Percentiles rank a stretch among this genome's conserved stretches.
phyloP scores from a whole-genome alignment of 106 monocot genomes.

The Allium cepa region DNA sequence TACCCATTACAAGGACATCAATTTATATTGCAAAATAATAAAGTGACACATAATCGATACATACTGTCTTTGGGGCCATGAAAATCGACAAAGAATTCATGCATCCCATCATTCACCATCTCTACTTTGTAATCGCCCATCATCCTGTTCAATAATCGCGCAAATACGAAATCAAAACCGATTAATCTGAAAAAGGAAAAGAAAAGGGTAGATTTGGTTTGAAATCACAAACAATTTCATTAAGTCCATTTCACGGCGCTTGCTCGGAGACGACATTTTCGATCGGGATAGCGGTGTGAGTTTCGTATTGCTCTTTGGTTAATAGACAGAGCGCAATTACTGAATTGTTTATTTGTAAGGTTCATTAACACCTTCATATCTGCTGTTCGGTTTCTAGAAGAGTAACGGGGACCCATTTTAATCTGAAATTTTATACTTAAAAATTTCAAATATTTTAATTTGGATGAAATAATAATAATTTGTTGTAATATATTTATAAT shows the following conservation, averaged over 20 bases:
- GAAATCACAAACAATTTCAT: constrained; percentile 51
- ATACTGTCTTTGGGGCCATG: constrained; percentile 87
- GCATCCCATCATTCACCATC: constrained; percentile 94
- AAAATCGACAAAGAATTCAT: constrained; percentile 85
- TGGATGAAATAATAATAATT: too few species aligned
- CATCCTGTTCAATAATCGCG: constrained; percentile 44
- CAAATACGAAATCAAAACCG: constrained; percentile 5
- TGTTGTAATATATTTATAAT: too few species aligned
- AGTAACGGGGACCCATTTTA: too few species aligned
- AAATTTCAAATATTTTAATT: too few species aligned
- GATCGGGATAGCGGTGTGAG: too few species aligned
- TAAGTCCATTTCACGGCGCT: constrained; percentile 68
- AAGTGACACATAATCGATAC: not conserved
- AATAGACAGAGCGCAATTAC: too few species aligned
- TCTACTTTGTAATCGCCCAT: constrained; percentile 99
- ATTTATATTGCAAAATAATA: too few species aligned
- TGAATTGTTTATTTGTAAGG: too few species aligned
- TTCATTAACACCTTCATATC: too few species aligned
- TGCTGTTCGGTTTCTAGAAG: too few species aligned
- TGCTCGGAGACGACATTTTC: constrained; percentile 71
- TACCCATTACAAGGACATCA: not conserved
- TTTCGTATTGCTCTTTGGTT: too few species aligned
- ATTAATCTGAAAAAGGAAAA: not conserved
- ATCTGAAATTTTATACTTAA: too few species aligned
- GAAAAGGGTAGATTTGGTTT: not conserved